A percentile compares a stretch with the other conserved stretches of the same genome.
Conservation (phyloP, 2,329 filamentous ascomycete genomes). For the Amauroascus niger region DNA sequence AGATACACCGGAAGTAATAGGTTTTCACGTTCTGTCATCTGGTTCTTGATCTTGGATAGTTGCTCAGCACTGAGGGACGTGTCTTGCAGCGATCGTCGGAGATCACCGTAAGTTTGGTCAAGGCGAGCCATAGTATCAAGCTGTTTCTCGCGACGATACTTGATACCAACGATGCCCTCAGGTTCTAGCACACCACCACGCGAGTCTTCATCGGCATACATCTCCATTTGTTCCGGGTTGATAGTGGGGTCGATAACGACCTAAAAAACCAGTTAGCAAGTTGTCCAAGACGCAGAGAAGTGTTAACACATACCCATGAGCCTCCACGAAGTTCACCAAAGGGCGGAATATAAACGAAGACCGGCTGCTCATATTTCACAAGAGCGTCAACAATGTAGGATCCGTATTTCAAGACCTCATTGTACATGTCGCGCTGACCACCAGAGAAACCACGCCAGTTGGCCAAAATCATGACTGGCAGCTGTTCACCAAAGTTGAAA, state of each 20-base stretch:
- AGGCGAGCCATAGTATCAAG: conserved; percentile 94
- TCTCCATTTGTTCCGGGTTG: conserved; percentile 94
- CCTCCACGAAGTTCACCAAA: conserved; percentile 95
- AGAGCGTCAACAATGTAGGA: conserved; percentile 98
- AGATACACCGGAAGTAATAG: conserved; percentile 83
- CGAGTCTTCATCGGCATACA: conserved; percentile 94
- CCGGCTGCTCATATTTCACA: conserved; percentile 95
- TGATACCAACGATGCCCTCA: conserved; percentile 97
- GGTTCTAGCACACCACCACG: conserved; percentile 96
- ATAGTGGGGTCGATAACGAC: conserved; percentile 98
- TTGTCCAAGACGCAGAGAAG: not conserved
- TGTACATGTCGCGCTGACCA: conserved; percentile 99
- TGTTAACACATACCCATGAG: conserved; percentile 61
- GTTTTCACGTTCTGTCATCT: conserved; percentile 79
- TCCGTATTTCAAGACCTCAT: conserved; percentile 98
- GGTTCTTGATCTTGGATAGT: conserved; percentile 65
- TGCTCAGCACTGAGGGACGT: conserved; percentile 62
- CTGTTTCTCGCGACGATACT: conserved; percentile 95
- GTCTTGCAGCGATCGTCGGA: conserved; percentile 68
- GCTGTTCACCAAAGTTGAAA: conserved; percentile 98
- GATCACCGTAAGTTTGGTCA: conserved; percentile 69
- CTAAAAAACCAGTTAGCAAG: conserved; percentile 32
- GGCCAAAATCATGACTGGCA: conserved; percentile 96
- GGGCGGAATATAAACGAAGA: conserved; percentile 98
- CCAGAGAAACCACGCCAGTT: conserved; percentile 99